A percentile compares a stretch with the other conserved stretches of the same genome.
Evolutionary conservation across 805 yeast genomes (phyloP).

Genomic region (Candida loeiensis): DNA sequence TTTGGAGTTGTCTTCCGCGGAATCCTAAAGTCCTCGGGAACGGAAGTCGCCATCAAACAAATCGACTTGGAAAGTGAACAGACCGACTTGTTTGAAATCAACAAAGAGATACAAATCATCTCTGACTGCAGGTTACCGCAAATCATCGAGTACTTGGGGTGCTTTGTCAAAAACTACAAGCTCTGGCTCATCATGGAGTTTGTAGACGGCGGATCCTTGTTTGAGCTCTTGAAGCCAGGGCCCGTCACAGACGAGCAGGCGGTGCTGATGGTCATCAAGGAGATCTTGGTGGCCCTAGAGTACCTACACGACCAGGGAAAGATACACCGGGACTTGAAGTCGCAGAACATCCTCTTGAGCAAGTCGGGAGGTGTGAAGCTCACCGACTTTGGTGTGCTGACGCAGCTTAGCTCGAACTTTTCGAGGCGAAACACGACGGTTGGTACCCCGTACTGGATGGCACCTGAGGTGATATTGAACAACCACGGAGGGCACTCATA

Average conservation of each 20-base stretch:
- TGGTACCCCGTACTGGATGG: conserved; percentile 66
- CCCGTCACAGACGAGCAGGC: conserved; percentile 51
- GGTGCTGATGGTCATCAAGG: conserved; percentile 52
- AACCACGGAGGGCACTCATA: conserved; percentile 53
- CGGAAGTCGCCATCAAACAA: conserved; percentile 58
- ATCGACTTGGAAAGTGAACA: conserved; percentile 69
- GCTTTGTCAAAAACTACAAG: conserved; percentile 64
- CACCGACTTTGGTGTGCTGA: conserved; percentile 46
- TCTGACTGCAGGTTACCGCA: conserved; percentile 62
- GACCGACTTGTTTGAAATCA: conserved; percentile 64
- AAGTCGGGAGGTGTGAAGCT: conserved; percentile 39
- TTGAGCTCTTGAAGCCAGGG: conserved; percentile 58
- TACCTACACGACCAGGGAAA: conserved; percentile 70
- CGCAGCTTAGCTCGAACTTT: conserved; percentile 41
- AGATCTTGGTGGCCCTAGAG: conserved; percentile 55
- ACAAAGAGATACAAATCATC: conserved; percentile 65
- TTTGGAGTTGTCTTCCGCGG: conserved; percentile 77
- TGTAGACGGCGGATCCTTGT: conserved; percentile 73
- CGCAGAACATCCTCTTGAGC: conserved; percentile 38
- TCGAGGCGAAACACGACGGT: conserved; percentile 44
- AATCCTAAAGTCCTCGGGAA: conserved; percentile 38
- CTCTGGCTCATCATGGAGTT: conserved; percentile 81
- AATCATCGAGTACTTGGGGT: conserved; percentile 67
- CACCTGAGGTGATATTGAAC: conserved; percentile 56
- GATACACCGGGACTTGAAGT: conserved; percentile 59